phyloP scores from a whole-genome alignment of 768 basidiomycete genomes.

The Russula dissimulans region DNA sequence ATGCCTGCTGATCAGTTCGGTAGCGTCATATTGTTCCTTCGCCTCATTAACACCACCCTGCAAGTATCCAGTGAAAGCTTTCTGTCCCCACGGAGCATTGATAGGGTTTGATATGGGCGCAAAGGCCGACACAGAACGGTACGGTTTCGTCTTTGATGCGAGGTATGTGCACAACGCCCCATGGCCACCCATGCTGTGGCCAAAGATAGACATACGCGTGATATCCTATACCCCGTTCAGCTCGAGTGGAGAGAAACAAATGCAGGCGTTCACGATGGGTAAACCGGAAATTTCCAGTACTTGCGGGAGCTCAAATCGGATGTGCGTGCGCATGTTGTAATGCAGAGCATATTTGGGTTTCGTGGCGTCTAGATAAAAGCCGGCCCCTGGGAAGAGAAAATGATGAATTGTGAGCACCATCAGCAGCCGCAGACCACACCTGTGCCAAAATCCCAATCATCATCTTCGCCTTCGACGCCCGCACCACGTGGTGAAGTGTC shows the following conservation, averaged over 20 bases:
- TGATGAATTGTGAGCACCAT: neutral
- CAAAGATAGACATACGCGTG: slow-evolving; percentile 77
- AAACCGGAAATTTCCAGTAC: slow-evolving; percentile 64
- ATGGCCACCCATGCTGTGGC: slow-evolving; percentile 97
- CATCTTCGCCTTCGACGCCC: slow-evolving; percentile 69
- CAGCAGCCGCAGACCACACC: slow-evolving; percentile 31
- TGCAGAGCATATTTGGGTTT: slow-evolving; percentile 57
- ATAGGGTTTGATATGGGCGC: slow-evolving; percentile 80
- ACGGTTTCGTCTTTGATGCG: slow-evolving; percentile 56
- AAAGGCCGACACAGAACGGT: slow-evolving; percentile 85
- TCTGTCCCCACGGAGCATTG: slow-evolving; percentile 83
- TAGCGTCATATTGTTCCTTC: slow-evolving; percentile 68
- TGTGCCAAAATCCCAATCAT: slow-evolving; percentile 85
- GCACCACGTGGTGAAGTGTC: slow-evolving; percentile 96
- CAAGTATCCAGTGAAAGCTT: slow-evolving; percentile 84
- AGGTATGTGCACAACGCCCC: slow-evolving; percentile 91
- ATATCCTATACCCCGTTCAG: slow-evolving; percentile 48
- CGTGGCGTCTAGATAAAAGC: slow-evolving; percentile 94
- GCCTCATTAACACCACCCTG: slow-evolving; percentile 71
- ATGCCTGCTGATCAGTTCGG: slow-evolving; percentile 59
- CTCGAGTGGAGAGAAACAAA: neutral
- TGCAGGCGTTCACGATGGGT: slow-evolving; percentile 50
- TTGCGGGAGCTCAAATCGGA: slow-evolving; percentile 77
- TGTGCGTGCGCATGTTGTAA: slow-evolving; percentile 85
- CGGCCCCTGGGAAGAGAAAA: slow-evolving; percentile 44